These are phyloP conservation scores for Mycena leptocephala DNA, from an alignment of 768 basidiomycete genomes.

Conservation along the genomic window DNA sequence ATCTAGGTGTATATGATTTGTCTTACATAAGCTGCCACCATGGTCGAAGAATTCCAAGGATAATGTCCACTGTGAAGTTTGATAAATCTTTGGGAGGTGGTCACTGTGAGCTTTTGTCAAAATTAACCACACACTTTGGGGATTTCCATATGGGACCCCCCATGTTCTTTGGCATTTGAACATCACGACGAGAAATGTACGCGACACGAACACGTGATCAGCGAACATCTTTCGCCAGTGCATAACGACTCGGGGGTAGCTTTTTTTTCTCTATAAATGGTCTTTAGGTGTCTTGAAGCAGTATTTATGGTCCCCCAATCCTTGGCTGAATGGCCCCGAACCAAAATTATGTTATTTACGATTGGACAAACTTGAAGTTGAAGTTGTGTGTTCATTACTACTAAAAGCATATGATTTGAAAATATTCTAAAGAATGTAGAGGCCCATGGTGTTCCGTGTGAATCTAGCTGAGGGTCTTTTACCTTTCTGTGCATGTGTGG, in stretches of 20 bases:
- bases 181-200: background rate
- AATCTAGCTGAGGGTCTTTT: background rate
- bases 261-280: too few species aligned
- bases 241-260: too few species aligned
- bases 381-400: background rate
- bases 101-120: background rate
- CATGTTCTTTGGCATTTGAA: background rate
- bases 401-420: background rate
- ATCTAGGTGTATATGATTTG: background rate
- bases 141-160: background rate
- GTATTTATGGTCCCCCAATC: too few species aligned
- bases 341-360: too few species aligned
- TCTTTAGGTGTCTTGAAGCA: too few species aligned
- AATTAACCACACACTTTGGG: background rate
- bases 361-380: background rate
- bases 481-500: background rate
- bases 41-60: background rate
- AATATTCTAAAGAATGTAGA: background rate
- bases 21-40: background rate
- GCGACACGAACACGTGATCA: too few species aligned
- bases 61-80: background rate
- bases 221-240: too few species aligned
- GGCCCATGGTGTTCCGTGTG: slow-evolving; percentile 1
- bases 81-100: background rate
- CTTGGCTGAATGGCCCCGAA: too few species aligned